Evolutionary conservation across 495 filamentous ascomycete genomes (phyloP).

Genomic region (Neurospora intermedia): DNA sequence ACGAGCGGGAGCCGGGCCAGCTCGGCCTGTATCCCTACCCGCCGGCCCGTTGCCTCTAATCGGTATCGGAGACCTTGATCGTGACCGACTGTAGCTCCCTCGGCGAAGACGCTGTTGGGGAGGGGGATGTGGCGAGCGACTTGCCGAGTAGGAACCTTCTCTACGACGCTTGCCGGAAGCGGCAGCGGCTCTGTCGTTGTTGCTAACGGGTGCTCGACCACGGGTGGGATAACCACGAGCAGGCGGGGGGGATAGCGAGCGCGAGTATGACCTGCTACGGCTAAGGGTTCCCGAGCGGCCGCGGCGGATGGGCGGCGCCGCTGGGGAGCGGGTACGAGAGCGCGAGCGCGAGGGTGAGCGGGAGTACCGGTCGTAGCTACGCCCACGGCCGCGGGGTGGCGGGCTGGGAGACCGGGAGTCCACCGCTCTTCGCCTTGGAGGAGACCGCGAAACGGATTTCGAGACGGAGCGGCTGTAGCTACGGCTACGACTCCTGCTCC

Average conservation of each 20-base stretch:
- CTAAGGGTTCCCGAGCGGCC: slow-evolving; percentile 5
- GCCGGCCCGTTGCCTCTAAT: neutral
- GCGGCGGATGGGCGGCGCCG: neutral
- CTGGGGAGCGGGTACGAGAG: slow-evolving; percentile 2
- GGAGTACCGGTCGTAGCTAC: slow-evolving; percentile 15
- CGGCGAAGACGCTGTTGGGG: slow-evolving; percentile 5
- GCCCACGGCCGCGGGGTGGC: slow-evolving; percentile 8
- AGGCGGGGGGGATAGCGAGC: slow-evolving; percentile 5
- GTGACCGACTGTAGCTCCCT: slow-evolving; percentile 6
- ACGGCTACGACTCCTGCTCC: slow-evolving; percentile 4
- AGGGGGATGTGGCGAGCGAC: slow-evolving; percentile 3
- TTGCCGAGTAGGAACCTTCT: slow-evolving; percentile 10
- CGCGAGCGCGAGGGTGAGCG: slow-evolving; percentile 10
- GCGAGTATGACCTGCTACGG: slow-evolving; percentile 10
- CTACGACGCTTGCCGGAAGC: slow-evolving; percentile 9
- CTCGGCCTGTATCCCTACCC: neutral
- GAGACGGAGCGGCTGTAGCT: slow-evolving; percentile 22
- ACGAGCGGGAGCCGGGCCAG: neutral
- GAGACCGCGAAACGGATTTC: slow-evolving; percentile 20
- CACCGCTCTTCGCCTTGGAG: slow-evolving; percentile 15
- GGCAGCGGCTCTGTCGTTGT: neutral
- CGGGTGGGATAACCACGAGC: neutral
- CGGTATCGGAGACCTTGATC: neutral
- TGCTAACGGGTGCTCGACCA: neutral
- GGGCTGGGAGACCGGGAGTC: slow-evolving; percentile 25